phyloP scores from a whole-genome alignment of 2,329 filamentous ascomycete species.

The Ceratocystis destructans region DNA sequence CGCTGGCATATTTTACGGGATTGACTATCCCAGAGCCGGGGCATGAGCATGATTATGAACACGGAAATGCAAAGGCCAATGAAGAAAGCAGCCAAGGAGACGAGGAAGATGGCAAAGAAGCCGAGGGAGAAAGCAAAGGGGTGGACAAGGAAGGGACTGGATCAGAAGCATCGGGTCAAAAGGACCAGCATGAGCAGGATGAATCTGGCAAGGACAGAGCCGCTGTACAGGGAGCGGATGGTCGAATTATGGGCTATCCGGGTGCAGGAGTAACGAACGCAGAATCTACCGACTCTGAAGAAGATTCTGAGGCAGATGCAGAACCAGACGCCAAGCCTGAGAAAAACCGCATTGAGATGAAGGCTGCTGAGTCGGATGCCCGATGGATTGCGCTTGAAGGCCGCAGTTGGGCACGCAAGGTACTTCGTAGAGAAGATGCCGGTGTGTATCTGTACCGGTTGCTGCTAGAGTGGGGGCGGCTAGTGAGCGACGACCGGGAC shows the following conservation, averaged over 20 bases:
- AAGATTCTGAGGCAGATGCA: neutral
- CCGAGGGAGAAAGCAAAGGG: slow-evolving; percentile 31
- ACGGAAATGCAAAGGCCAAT: slow-evolving; percentile 23
- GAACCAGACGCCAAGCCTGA: neutral
- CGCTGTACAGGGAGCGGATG: neutral
- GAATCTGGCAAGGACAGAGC: neutral
- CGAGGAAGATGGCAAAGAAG: neutral
- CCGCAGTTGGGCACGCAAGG: slow-evolving; percentile 48
- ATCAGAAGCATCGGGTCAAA: too few relatives aligned
- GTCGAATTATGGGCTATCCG: neutral
- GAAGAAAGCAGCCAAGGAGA: neutral
- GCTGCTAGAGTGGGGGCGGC: slow-evolving; percentile 60
- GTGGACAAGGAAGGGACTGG: slow-evolving; percentile 26
- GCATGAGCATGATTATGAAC: slow-evolving; percentile 24
- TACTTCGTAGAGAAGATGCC: slow-evolving; percentile 58
- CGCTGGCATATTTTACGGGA: slow-evolving; percentile 59
- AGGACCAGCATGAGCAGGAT: neutral
- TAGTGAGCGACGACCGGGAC: slow-evolving; percentile 49
- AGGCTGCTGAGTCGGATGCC: slow-evolving; percentile 34
- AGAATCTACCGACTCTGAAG: slow-evolving; percentile 24
- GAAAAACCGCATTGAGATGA: slow-evolving; percentile 7
- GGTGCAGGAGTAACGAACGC: neutral
- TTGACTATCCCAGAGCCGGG: slow-evolving; percentile 25
- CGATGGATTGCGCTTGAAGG: slow-evolving; percentile 54
- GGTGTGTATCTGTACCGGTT: slow-evolving; percentile 69